phyloP scores from a whole-genome alignment of 2,329 filamentous ascomycete species.

The Ceratocystis variospora region DNA sequence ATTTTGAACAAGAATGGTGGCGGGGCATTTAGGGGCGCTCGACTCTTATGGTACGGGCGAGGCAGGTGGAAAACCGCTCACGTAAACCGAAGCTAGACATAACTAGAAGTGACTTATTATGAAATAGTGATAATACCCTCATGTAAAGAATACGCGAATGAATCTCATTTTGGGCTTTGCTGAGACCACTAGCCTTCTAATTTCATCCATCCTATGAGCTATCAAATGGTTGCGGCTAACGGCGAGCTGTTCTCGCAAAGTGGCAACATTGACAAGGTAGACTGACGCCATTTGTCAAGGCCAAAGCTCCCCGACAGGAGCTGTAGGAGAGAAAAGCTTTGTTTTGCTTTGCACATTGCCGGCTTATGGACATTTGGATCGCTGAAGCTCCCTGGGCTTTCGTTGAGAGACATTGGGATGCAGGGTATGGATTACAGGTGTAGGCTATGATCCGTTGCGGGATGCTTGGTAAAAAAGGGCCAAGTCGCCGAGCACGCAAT shows the following conservation, averaged over 20 bases:
- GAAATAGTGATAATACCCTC: too few relatives aligned
- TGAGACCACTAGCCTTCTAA: not conserved
- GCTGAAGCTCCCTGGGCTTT: not conserved
- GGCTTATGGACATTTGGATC: not conserved
- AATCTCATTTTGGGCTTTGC: too few relatives aligned
- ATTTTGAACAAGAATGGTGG: not conserved
- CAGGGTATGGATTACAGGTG: not conserved
- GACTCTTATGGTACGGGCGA: not conserved
- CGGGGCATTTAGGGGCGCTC: not conserved
- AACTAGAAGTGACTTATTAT: not conserved
- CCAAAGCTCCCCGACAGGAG: not conserved
- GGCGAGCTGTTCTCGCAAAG: constrained; percentile 19
- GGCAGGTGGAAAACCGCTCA: not conserved
- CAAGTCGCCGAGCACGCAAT: constrained; percentile 18
- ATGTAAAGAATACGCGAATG: too few relatives aligned
- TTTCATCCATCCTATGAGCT: not conserved
- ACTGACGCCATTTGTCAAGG: constrained; percentile 14
- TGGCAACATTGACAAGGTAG: constrained; percentile 18
- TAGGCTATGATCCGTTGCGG: not conserved
- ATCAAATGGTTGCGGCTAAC: not conserved
- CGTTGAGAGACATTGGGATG: not conserved
- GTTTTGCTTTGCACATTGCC: not conserved
- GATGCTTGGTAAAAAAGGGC: constrained; percentile 6
- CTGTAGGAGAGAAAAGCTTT: not conserved
- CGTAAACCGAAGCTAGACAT: not conserved